Base-by-base conservation (phyloP, 2,329 filamentous ascomycete genomes). In the Uncinocarpus reesii region DNA sequence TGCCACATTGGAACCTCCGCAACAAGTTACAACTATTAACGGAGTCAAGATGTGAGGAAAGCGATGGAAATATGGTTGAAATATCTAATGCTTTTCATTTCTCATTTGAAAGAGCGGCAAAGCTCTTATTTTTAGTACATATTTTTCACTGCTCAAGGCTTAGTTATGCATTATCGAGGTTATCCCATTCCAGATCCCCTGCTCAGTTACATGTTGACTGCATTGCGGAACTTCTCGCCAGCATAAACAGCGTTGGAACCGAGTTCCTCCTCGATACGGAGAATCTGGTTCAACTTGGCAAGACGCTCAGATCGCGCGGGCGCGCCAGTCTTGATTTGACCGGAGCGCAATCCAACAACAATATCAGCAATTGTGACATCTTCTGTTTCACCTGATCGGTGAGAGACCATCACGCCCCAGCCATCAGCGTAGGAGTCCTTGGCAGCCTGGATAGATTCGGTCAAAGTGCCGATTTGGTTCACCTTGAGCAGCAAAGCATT, bases 361-460 rank as follows among this genome's bases (percentile, higher is more conserved):
- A 98, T 92, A 69, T 98, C 92, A 60, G 92, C 84, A 69, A 98
- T 98, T 72, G 92, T 98, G 62, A 98, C 92, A 76, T 98, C 92
- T 76, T 96, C 92, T 53, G 92, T 98, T 84, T 98, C 92, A 70
- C 92, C 92, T 55, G 92, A 98, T 63, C 92, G 84, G 80, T 98
- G 92, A 58, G 92, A 96, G 57, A 98, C 92, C 92, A 98, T 96
- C 76, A 98, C 89, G 69, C 90, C 90, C 92, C 92, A 98, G 69
- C 80, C 82, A 62, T 86, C 90, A 60, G 84, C 85, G 69, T 92
- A 96, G 44, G 90, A 93, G 75, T 96, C 92, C 81, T 96, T 95
- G 70, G 92, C 90, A 49, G 92, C 92, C 78, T 96, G 89, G 75
- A 96, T 95, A 52, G 92, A 95, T 79, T 98, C 92, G 61, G 87